phyloP scores from a whole-genome alignment of 2,329 filamentous ascomycete species.

The Boeremia lycopersici region DNA sequence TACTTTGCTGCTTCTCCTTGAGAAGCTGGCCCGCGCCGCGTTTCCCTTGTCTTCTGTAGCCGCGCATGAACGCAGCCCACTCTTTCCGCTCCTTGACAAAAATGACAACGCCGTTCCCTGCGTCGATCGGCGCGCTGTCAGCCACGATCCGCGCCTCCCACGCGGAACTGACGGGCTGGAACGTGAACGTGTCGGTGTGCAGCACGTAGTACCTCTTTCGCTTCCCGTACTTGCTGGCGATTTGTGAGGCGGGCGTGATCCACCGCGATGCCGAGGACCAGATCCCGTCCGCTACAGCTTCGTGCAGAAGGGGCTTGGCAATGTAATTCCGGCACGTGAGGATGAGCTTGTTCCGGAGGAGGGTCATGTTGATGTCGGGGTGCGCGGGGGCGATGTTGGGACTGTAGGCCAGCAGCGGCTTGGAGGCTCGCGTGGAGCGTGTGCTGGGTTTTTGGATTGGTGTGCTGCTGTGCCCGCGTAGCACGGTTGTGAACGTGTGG shows the following conservation, averaged over 20 bases:
- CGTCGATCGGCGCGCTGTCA: conserved; percentile 30
- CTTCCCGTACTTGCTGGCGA: conserved; percentile 24
- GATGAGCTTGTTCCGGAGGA: conserved; percentile 36
- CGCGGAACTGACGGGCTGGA: conserved; percentile 25
- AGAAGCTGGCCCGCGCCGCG: conserved; percentile 27
- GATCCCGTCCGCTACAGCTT: conserved; percentile 33
- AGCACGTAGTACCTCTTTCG: conserved; percentile 34
- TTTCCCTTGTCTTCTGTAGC: conserved; percentile 31
- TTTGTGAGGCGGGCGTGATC: conserved; percentile 28
- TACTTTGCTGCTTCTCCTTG: conserved; percentile 26
- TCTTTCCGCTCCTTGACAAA: conserved; percentile 33
- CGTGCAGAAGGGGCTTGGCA: conserved; percentile 22
- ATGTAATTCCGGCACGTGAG: conserved; percentile 32
- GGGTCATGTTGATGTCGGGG: conserved; percentile 33
- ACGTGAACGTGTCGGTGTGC: conserved; percentile 24
- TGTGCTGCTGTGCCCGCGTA: conserved; percentile 22
- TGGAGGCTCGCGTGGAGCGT: conserved; percentile 28
- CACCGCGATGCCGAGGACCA: conserved; percentile 30
- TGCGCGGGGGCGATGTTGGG: conserved; percentile 30
- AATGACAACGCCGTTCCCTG: conserved; percentile 32
- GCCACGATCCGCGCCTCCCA: conserved; percentile 33
- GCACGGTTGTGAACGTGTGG: conserved; percentile 27
- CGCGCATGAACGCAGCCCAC: conserved; percentile 32
- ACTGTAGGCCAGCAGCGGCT: conserved; percentile 28
- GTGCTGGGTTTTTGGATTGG: conserved; percentile 23